phyloP scores from a whole-genome alignment of 2,329 filamentous ascomycete genomes.

The Podosphaera xanthii region DNA sequence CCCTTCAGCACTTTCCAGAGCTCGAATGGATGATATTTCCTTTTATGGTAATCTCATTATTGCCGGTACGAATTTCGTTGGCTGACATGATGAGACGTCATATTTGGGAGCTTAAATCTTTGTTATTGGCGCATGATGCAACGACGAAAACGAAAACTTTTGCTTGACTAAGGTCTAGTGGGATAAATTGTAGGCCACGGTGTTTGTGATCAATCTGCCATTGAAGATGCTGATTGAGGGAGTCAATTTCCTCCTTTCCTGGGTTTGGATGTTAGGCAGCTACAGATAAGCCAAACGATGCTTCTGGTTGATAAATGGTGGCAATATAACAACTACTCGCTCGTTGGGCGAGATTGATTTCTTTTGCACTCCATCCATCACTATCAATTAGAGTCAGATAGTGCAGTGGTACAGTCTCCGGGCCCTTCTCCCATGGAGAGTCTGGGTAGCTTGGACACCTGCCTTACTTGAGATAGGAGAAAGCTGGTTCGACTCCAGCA shows the following conservation, averaged over 20 bases:
- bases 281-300: conserved; percentile 2
- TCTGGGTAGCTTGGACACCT: no score
- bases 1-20: background rate
- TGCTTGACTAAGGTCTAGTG: background rate
- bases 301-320: conserved; percentile 2
- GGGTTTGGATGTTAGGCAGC: conserved; percentile 1
- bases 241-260: background rate
- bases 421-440: background rate
- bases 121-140: background rate
- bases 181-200: background rate
- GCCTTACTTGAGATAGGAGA: no score
- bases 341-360: background rate
- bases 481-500: no score
- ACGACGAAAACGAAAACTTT: background rate
- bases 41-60: background rate
- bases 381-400: background rate
- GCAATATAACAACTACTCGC: background rate
- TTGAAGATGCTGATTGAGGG: background rate
- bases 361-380: background rate
- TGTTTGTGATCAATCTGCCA: background rate
- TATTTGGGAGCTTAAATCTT: background rate
- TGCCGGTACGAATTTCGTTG: no score
- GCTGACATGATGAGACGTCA: no score
- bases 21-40: background rate
- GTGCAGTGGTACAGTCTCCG: background rate